Evolutionary conservation across 495 filamentous ascomycete species (phyloP).

Genomic region (Elaphomyces granulatus): DNA sequence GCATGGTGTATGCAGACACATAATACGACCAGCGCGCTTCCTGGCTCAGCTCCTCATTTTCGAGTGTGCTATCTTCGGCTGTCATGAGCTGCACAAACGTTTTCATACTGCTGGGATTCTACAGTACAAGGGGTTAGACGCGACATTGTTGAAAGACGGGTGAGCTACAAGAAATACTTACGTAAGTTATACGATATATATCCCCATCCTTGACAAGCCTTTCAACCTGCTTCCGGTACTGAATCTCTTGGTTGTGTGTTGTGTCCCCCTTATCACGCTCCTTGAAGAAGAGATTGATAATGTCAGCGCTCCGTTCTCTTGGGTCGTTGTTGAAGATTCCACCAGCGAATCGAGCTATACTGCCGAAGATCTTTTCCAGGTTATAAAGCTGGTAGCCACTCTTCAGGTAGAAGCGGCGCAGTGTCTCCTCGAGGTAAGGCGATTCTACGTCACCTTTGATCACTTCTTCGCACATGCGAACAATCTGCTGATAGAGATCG

Average conservation of each 20-base stretch:
- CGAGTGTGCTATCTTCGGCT: slow-evolving; percentile 68
- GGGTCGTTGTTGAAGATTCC: slow-evolving; percentile 62
- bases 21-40: slow-evolving; percentile 79
- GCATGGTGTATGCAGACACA: slow-evolving; percentile 72
- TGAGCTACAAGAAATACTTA: slow-evolving; percentile 34
- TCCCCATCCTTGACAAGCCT: slow-evolving; percentile 80
- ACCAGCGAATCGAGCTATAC: slow-evolving; percentile 59
- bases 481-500: slow-evolving; percentile 55
- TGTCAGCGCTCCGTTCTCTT: slow-evolving; percentile 83
- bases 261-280: slow-evolving; percentile 69
- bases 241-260: slow-evolving; percentile 70
- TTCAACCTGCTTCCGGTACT: slow-evolving; percentile 74
- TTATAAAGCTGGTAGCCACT: slow-evolving; percentile 84
- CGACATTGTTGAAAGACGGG: neutral
- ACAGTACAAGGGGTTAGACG: slow-evolving; percentile 13
- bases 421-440: slow-evolving; percentile 66
- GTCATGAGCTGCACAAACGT: slow-evolving; percentile 57
- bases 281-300: slow-evolving; percentile 66
- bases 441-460: slow-evolving; percentile 65
- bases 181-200: slow-evolving; percentile 71
- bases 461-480: slow-evolving; percentile 53
- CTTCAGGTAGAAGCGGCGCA: slow-evolving; percentile 77
- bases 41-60: slow-evolving; percentile 41
- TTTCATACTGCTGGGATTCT: slow-evolving; percentile 44
- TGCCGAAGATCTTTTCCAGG: slow-evolving; percentile 67